A percentile compares a stretch with the other conserved stretches of the same genome.
Conservation (phyloP, 192 early-diverging fungal species). For the Linnemannia schmuckeri region DNA sequence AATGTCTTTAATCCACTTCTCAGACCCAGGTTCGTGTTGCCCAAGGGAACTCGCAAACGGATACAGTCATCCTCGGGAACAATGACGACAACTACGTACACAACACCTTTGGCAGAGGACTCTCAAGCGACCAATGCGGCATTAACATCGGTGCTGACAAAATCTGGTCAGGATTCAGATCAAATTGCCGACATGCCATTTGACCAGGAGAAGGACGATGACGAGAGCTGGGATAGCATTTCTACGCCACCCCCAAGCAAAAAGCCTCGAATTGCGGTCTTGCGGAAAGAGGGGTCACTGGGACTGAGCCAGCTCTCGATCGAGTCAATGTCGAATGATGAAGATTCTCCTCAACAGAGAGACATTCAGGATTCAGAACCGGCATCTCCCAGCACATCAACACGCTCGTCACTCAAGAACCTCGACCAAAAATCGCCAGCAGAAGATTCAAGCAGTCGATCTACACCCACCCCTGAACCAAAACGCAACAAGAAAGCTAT, state of each 20-base stretch:
- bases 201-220: neutral
- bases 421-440: neutral
- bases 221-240: neutral
- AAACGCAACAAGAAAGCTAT: neutral
- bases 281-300: neutral
- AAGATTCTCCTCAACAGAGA: too few relatives aligned
- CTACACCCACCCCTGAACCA: neutral
- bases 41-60: conserved; percentile 26
- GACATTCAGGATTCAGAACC: neutral
- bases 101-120: neutral
- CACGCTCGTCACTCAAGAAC: neutral
- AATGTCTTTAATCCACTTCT: conserved; percentile 11
- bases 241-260: neutral
- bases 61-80: neutral
- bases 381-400: neutral
- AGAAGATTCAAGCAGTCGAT: neutral
- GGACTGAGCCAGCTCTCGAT: neutral
- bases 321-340: neutral
- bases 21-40: neutral
- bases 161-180: neutral
- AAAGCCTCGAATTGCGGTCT: neutral
- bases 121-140: neutral
- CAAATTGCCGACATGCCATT: neutral
- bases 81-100: neutral
- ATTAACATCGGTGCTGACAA: neutral